Percentiles rank a stretch among this genome's conserved stretches.
Evolutionary conservation across 2,329 filamentous ascomycete genomes (phyloP).

Genomic region (Metarhizium sp.): DNA sequence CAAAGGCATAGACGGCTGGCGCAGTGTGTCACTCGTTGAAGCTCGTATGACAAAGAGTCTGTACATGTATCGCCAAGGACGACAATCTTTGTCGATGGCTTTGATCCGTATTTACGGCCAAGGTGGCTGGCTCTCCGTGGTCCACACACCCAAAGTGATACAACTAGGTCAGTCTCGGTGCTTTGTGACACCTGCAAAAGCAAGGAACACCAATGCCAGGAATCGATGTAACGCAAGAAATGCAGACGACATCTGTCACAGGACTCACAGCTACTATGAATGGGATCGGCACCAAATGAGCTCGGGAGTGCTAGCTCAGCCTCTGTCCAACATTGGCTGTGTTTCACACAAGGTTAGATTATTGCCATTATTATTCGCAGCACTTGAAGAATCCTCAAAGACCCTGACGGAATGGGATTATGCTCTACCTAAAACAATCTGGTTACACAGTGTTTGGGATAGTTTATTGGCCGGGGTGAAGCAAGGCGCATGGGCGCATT

Average conservation of each 20-base stretch:
- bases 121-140: not conserved
- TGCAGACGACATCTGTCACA: no score
- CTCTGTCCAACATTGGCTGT: not conserved
- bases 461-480: not conserved
- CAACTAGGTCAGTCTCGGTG: not conserved
- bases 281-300: no score
- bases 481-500: not conserved
- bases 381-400: not conserved
- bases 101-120: not conserved
- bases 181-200: not conserved
- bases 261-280: not conserved
- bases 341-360: not conserved
- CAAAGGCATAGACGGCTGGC: not conserved
- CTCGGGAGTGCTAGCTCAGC: no score
- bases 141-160: not conserved
- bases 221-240: no score
- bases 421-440: not conserved
- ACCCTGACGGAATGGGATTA: not conserved
- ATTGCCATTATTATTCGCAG: not conserved
- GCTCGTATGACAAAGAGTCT: not conserved
- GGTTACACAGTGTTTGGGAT: not conserved
- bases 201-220: not conserved
- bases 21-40: not conserved
- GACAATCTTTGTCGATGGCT: not conserved
- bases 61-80: not conserved